Evolutionary conservation across 202 grass and related monocot species (phyloP), one percentile per base, ranked within the genome.

Genomic region (Schoenoplectus tabernaemontani): DNA sequence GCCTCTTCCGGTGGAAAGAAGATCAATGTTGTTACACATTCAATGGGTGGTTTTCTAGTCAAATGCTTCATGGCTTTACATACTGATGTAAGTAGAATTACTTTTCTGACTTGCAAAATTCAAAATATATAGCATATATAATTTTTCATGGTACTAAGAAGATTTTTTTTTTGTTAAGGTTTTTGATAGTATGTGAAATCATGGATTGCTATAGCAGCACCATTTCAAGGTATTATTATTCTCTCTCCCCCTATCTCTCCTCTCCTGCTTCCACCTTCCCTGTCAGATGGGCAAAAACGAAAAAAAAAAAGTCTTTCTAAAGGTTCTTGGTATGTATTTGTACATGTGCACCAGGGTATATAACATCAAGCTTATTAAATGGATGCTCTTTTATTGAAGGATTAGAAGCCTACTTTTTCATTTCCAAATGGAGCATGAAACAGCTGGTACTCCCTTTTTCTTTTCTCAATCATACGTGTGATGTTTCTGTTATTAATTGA

Each of bases 191-290:
- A 94, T 85, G 88, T 98, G 15, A 92, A 98, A 37, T 88, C 83
- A 86, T 98, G 95, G 95, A 87, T 98, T 90, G 95, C 91, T 85
- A 98, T 98, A 66, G 95, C 95, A 71, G 91, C 91, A 83, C 95
- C 95, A 86, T 98, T 98, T 84, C 95, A 98, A 98, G 91, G 95
- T 98, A 92, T n/a, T 41, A 54, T 9, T 47, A 23, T 71, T 1
- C 28, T 28, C 28, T 28, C 28, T 28, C 28, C 28, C 28, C 28
- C 28, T 28, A 28, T 28, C 28, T 28, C 28, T 28, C 28, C 28
- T 28, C 28, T 28, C 28, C 28, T 28, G 28, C 28, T 28, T 28
- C 28, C 28, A 28, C 28, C 28, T 28, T 28, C 28, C 28, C 28
- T 28, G 28, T 28, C 28, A 28, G 28, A 28, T 28, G 28, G 28